These are phyloP conservation scores for Kingdonia uniflora DNA, from an alignment of 164 flowering plant genomes.

Conservation along the genomic window DNA sequence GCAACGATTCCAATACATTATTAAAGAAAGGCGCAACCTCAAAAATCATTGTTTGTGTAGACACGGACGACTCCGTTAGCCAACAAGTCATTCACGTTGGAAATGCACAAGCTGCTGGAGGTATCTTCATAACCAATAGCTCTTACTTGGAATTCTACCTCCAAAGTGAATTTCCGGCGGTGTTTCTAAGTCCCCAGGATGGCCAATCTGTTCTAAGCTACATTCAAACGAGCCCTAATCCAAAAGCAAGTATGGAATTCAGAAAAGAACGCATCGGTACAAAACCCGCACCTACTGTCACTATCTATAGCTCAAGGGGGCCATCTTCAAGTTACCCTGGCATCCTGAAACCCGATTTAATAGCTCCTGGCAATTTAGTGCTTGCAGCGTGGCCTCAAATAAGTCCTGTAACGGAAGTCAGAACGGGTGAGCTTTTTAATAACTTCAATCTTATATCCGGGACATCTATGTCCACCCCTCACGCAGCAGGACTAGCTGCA, in stretches of 20 bases:
- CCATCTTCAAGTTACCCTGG: slow-evolving; percentile 28
- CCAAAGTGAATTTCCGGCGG: slow-evolving; percentile 26
- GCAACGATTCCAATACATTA: not conserved
- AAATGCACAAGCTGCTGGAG: slow-evolving; percentile 26
- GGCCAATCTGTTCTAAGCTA: slow-evolving; percentile 28
- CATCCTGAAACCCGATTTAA: slow-evolving; percentile 55
- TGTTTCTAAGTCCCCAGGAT: slow-evolving; percentile 17
- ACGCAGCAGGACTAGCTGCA: slow-evolving; percentile 55
- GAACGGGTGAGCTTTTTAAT: slow-evolving; percentile 13
- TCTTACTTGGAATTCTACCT: slow-evolving; percentile 17
- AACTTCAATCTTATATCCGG: slow-evolving; percentile 48
- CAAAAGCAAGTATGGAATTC: slow-evolving; percentile 30
- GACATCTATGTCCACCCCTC: slow-evolving; percentile 76
- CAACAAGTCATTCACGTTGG: slow-evolving; percentile 19
- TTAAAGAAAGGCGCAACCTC: slow-evolving; percentile 19
- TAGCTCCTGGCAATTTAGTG: slow-evolving; percentile 42
- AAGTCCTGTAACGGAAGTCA: slow-evolving; percentile 2
- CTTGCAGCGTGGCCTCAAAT: slow-evolving; percentile 49
- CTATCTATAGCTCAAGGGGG: slow-evolving; percentile 49
- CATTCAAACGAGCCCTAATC: slow-evolving; percentile 16
- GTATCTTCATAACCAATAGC: slow-evolving; percentile 37
- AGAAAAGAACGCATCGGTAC: slow-evolving; percentile 25
- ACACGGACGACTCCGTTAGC: slow-evolving; percentile 3
- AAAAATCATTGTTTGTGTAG: slow-evolving; percentile 20
- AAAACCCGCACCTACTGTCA: slow-evolving; percentile 41